phyloP scores from a whole-genome alignment of 2,329 filamentous ascomycete species.

The Endothia cerciana region DNA sequence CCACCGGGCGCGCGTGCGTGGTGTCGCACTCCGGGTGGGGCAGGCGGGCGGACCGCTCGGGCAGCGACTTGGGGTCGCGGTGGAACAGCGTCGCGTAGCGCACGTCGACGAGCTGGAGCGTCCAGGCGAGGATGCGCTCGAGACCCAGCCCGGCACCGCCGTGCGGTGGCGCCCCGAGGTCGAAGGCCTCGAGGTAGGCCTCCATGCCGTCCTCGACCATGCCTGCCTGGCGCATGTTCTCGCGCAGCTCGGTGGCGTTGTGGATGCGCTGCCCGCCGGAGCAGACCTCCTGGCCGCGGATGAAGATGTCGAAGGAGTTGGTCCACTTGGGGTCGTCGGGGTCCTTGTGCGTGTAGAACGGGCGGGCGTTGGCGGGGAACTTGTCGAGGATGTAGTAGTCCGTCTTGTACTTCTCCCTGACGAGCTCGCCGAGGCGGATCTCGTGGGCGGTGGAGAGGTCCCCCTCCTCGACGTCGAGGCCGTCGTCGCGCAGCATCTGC shows the following conservation, averaged over 20 bases:
- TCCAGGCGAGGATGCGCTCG: constrained; percentile 84
- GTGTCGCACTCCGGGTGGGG: constrained; percentile 89
- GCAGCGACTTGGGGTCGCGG: constrained; percentile 86
- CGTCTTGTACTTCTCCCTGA: constrained; percentile 84
- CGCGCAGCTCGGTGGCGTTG: constrained; percentile 71
- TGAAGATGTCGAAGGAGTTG: constrained; percentile 94
- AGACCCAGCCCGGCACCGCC: constrained; percentile 89
- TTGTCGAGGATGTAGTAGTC: constrained; percentile 96
- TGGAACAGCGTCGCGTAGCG: constrained; percentile 86
- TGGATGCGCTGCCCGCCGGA: constrained; percentile 94
- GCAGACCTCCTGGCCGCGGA: constrained; percentile 89
- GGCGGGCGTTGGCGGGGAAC: constrained; percentile 81
- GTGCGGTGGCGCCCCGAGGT: constrained; percentile 86
- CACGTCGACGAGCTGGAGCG: constrained; percentile 87
- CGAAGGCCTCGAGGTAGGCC: constrained; percentile 87
- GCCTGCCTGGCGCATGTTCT: constrained; percentile 75
- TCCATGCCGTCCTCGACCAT: constrained; percentile 84
- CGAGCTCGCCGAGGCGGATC: constrained; percentile 79
- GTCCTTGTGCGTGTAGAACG: constrained; percentile 91
- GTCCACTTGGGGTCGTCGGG: constrained; percentile 72
- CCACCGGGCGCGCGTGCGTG: constrained; percentile 50
- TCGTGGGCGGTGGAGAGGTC: constrained; percentile 86
- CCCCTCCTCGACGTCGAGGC: constrained; percentile 71
- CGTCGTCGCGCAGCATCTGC: constrained; percentile 80
- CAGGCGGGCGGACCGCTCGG: constrained; percentile 67